Base-by-base conservation (phyloP, 768 basidiomycete species). In the Auricularia sp. region DNA sequence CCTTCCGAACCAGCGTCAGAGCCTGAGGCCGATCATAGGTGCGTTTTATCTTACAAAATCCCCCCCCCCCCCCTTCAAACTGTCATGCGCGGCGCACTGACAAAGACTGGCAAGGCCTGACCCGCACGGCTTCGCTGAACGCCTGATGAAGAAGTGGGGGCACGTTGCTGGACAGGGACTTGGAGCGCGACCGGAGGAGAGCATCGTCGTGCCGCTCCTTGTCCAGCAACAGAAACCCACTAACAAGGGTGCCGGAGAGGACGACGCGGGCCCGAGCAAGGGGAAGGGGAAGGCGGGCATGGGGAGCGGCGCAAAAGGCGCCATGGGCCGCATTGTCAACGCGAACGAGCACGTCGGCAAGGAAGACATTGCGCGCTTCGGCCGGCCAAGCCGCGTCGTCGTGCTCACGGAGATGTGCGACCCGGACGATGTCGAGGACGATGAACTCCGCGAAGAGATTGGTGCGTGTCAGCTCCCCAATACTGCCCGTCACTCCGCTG, bases 121-220 rank as follows among this genome's bases (percentile, higher is more conserved):
- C 67, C 84, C 86, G 0, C 87, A 85, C 64, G 83, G 82, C 13
- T 93, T 95, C 69, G 92, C 92, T 37, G 87, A 87, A 13, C 87
- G 90, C 39, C 73, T 96, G 69, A 96, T 97, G 94, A 91, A 90
- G 2, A 97, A 94, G 77, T 95, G 90, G 91, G 95, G 95, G 0
- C 93, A 97, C 73, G 90, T 91, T 73, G 92, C 92, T 73, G 96
- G 96, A 1, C 88, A 94, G 75, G 95, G 95, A 10, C 81, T 98
- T 1, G 96, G 96, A 39, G 87, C 83, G 0, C 85, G 56, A 10
- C 56, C 56, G 66, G 90, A 87, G 7, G 81, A 82, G 2, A 94
- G 94, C 1, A 95, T 98, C 56, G 85, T 95, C 54, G 90, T 95
- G 65, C 93, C 95, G 4, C 82, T 98, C 3, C 82, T 86, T 0